These are phyloP conservation scores for Boletus rubroflammeus DNA, from an alignment of 768 basidiomycete genomes.

Conservation along the genomic window DNA sequence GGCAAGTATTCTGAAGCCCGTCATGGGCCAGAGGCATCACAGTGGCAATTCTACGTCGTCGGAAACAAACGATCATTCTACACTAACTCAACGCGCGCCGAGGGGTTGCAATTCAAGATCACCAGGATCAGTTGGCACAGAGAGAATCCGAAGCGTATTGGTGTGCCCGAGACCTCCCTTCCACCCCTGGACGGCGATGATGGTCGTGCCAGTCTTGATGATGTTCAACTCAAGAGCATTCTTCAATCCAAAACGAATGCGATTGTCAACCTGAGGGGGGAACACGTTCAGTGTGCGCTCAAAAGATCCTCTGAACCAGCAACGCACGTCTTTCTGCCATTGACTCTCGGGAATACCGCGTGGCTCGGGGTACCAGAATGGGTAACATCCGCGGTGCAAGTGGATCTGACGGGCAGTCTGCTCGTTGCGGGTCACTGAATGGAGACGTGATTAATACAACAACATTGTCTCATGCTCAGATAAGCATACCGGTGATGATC, in stretches of 20 bases:
- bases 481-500: constrained; percentile 80
- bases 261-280: constrained; percentile 70
- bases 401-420: constrained; percentile 97
- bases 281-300: constrained; percentile 8
- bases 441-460: constrained; percentile 3
- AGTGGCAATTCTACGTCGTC: constrained; percentile 6
- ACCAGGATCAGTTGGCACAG: constrained; percentile 76
- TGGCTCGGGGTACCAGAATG: constrained; percentile 96
- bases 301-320: background rate
- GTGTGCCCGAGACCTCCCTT: constrained; percentile 96
- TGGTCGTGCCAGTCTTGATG: constrained; percentile 82
- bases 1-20: background rate
- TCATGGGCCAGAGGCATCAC: background rate
- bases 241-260: constrained; percentile 83
- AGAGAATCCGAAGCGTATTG: constrained; percentile 82
- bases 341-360: constrained; percentile 81
- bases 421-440: constrained; percentile 87
- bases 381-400: constrained; percentile 94
- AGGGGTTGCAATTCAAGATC: constrained; percentile 74
- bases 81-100: constrained; percentile 26
- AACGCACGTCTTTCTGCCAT: constrained; percentile 94
- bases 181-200: constrained; percentile 99
- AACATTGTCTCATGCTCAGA: background rate
- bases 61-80: background rate
- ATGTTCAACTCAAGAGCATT: constrained; percentile 81